Evolutionary conservation across 2,329 filamentous ascomycete genomes (phyloP).

Genomic region (Knufia fluminis): DNA sequence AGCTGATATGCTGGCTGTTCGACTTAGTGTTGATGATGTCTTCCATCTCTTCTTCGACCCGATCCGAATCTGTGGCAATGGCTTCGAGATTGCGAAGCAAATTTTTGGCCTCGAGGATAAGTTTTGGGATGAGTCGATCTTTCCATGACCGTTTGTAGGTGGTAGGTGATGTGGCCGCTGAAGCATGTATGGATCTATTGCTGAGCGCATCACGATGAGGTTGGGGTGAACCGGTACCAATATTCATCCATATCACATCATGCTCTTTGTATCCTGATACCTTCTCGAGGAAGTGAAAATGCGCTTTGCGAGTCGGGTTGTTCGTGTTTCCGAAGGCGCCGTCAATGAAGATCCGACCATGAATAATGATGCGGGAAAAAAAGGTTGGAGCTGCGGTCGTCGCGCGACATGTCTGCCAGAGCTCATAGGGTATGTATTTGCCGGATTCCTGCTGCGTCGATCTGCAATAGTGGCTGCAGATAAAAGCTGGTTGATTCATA

Average conservation of each 20-base stretch:
- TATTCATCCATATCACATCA: slow-evolving; percentile 18
- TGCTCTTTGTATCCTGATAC: slow-evolving; percentile 11
- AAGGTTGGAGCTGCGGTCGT: slow-evolving; percentile 21
- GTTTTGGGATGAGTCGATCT: slow-evolving; percentile 15
- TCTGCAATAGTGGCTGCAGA: slow-evolving; percentile 19
- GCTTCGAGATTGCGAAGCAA: slow-evolving; percentile 16
- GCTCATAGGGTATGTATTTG: slow-evolving; percentile 13
- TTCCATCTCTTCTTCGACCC: slow-evolving; percentile 10
- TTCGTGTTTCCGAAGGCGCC: slow-evolving; percentile 19
- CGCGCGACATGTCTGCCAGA: slow-evolving; percentile 18
- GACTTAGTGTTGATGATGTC: slow-evolving; percentile 14
- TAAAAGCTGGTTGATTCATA: slow-evolving; percentile 14
- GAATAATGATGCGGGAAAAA: slow-evolving; percentile 17
- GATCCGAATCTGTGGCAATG: slow-evolving; percentile 19
- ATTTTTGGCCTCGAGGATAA: slow-evolving; percentile 13
- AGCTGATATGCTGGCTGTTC: slow-evolving; percentile 13
- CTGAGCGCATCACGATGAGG: slow-evolving; percentile 1
- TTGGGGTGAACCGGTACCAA: slow-evolving; percentile 16
- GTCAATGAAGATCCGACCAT: slow-evolving; percentile 14
- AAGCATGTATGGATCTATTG: not conserved
- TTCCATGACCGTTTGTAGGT: slow-evolving; percentile 14
- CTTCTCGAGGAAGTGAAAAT: slow-evolving; percentile 16
- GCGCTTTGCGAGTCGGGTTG: slow-evolving; percentile 19
- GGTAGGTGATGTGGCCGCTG: not conserved
- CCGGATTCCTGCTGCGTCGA: slow-evolving; percentile 14